Evolutionary conservation across 768 basidiomycete species (phyloP), one percentile per base, ranked within the genome.

Genomic region (Russula emetica): DNA sequence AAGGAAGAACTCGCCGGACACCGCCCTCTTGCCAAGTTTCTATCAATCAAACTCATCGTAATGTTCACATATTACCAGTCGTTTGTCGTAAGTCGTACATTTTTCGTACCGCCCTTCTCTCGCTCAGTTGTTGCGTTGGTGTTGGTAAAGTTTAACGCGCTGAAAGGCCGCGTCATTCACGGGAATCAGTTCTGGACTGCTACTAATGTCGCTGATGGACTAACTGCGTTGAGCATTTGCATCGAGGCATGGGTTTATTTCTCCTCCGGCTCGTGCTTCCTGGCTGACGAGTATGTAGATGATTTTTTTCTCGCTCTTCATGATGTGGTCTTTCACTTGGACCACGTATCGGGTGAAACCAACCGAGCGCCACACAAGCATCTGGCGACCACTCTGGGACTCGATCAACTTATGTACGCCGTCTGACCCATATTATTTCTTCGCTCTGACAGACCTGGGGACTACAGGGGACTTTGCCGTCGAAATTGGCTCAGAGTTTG

Each of bases 51-150:
- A 73, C 76, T 90, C 38, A 89, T 92, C 55, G 88, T 93, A 50
- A 85, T 93, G 84, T 85, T 89, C 72, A 94, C 92, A 0, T 94
- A 91, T 74, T 96, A 95, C 73, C 94, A 94, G 70, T 79, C 82
- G 1, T 88, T 92, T 70, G 74, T 91, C 55, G 86, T 89, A 70
- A 42, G 66, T 42, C 7, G 5, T 22, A n/a, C 5, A 18, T 26
- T 8, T 22, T 7, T 28, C 6, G 2, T n/a, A 22, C 44, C 16
- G 0, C 28, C 9, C 26, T 28, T 36, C 22, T 18, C 18, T 20
- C 2, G 0, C n/a, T 42, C 14, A 38, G n/a, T n/a, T 34, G 26
- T 38, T 62, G 62, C 10, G 0, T 55, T 56, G 20, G 38, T 36
- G 38, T 6, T 40, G 38, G 61, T 71, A 45, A 58, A 92, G 85